Percentiles rank a stretch among this genome's conserved stretches.
phyloP scores from a whole-genome alignment of 768 basidiomycete genomes.

The Rhizopogon rudus region DNA sequence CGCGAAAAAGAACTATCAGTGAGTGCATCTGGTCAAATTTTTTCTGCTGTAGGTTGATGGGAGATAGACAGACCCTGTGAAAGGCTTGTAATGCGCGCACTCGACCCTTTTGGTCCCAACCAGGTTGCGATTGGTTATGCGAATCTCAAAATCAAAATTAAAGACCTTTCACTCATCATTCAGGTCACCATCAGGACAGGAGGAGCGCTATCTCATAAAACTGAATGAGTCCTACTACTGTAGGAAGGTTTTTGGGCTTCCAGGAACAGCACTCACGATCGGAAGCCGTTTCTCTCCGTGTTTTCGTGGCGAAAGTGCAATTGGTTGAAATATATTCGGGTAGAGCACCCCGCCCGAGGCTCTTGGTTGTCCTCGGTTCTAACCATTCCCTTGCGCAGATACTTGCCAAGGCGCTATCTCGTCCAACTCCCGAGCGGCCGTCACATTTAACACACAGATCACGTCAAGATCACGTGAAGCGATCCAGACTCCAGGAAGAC shows the following conservation, averaged over 20 bases:
- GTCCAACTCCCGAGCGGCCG: neutral
- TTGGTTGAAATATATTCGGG: no score
- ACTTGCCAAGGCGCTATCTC: neutral
- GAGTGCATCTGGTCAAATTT: no score
- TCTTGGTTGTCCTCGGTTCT: neutral
- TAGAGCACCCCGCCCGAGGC: no score
- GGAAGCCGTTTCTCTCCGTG: neutral
- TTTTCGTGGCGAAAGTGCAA: neutral
- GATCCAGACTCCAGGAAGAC: neutral
- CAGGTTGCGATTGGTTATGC: neutral
- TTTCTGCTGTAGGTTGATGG: neutral
- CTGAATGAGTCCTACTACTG: neutral
- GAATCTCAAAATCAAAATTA: neutral
- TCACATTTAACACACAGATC: neutral
- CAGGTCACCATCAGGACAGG: neutral
- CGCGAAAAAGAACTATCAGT: no score
- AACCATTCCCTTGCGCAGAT: neutral
- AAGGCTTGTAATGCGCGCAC: neutral
- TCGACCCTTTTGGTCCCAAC: neutral
- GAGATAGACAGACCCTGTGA: neutral
- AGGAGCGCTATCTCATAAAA: neutral
- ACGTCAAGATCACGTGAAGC: neutral
- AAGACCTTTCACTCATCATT: neutral
- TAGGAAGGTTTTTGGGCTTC: neutral
- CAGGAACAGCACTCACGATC: neutral